phyloP scores from a whole-genome alignment of 169 alveolate species.

The Eimeria maxima region DNA sequence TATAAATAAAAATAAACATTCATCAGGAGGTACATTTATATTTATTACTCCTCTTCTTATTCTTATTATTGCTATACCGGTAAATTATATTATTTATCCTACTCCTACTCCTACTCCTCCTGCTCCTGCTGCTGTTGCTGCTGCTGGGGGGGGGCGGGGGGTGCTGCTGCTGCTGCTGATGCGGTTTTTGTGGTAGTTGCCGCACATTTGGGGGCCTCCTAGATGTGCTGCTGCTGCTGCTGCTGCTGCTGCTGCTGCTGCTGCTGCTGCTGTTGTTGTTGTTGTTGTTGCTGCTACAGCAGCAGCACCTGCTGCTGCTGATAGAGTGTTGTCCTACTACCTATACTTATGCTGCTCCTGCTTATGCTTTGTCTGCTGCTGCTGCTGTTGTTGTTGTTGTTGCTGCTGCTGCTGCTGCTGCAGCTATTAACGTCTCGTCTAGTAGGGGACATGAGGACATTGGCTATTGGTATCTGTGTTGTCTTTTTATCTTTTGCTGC shows the following conservation, averaged over 20 bases:
- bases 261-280: not conserved
- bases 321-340: too few species aligned
- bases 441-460: conserved; percentile 28
- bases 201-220: too few species aligned
- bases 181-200: not conserved
- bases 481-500: too few species aligned
- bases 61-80: not conserved
- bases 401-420: too few species aligned
- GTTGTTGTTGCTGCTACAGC: too few species aligned
- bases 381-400: not conserved
- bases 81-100: not conserved
- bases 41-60: conserved; percentile 22
- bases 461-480: not conserved
- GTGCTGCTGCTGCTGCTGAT: conserved; percentile 32
- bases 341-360: too few species aligned
- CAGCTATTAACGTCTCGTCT: too few species aligned
- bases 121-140: not conserved
- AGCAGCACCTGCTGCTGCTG: too few species aligned
- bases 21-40: not conserved
- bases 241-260: not conserved
- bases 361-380: too few species aligned
- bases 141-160: not conserved
- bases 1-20: not conserved
- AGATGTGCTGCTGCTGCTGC: not conserved
- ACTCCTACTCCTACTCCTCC: not conserved